phyloP scores from a whole-genome alignment of 2,329 filamentous ascomycete genomes.

The Aspergillus latus region DNA sequence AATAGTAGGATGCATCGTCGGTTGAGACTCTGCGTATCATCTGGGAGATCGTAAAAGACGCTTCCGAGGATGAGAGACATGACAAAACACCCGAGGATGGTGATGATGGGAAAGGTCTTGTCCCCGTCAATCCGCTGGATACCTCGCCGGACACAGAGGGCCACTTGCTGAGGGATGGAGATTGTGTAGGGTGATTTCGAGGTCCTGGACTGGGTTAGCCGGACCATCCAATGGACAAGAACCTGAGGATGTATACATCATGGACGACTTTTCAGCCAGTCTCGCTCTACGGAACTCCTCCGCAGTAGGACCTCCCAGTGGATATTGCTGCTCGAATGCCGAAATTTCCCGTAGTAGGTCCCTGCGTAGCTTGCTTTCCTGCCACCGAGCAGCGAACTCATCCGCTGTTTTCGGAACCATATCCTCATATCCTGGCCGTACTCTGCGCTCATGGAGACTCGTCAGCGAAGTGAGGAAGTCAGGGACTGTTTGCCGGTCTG shows the following conservation, averaged over 20 bases:
- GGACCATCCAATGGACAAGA: too few species aligned
- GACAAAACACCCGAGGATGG: constrained; percentile 63
- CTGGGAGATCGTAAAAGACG: constrained; percentile 70
- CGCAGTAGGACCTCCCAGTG: neutral
- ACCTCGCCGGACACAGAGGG: constrained; percentile 75
- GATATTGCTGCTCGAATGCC: neutral
- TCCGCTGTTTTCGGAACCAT: neutral
- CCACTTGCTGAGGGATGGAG: constrained; percentile 69
- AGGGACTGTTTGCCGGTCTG: neutral
- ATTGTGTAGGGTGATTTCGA: constrained; percentile 75
- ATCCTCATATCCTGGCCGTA: neutral
- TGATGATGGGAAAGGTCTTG: constrained; percentile 66
- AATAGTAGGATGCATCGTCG: constrained; percentile 68
- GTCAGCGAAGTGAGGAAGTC: constrained; percentile 5
- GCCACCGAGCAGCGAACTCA: constrained; percentile 57
- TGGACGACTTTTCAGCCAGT: constrained; percentile 1
- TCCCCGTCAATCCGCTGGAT: constrained; percentile 72
- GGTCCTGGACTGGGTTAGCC: constrained; percentile 41
- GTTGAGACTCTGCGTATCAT: constrained; percentile 68
- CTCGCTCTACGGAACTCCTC: constrained; percentile 22
- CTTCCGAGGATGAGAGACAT: constrained; percentile 71
- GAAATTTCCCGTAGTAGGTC: constrained; percentile 10
- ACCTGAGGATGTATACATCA: neutral
- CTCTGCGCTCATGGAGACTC: neutral
- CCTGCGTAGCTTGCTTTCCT: constrained; percentile 39